Percentiles rank a stretch among this genome's conserved stretches.
Conservation (phyloP, 73 alveolate genomes). For the Durusdinium trenchii region DNA sequence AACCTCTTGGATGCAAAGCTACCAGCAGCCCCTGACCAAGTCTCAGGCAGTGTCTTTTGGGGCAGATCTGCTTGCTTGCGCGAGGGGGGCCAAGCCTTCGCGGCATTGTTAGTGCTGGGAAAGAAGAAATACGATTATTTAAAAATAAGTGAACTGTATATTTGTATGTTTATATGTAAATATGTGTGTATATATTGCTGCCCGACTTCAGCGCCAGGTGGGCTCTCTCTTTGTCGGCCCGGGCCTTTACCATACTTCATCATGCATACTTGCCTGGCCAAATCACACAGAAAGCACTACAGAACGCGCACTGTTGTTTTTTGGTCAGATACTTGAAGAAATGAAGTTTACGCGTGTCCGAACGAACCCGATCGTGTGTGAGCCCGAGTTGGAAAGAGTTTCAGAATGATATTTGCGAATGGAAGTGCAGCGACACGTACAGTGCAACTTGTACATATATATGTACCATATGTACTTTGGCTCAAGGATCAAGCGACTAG, state of each 20-base stretch:
- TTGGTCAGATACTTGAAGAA: background rate
- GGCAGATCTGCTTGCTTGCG: slow-evolving; percentile 47
- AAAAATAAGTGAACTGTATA: too few species aligned
- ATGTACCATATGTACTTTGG: too few species aligned
- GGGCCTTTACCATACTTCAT: too few species aligned
- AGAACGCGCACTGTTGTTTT: too few species aligned
- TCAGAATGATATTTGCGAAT: too few species aligned
- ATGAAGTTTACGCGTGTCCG: slow-evolving; percentile 3
- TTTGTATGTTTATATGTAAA: background rate
- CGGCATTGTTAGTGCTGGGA: background rate
- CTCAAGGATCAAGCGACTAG: too few species aligned
- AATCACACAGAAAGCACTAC: too few species aligned
- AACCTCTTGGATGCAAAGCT: too few species aligned
- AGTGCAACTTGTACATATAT: too few species aligned
- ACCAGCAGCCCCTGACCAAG: background rate
- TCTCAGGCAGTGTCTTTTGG: slow-evolving; percentile 17
- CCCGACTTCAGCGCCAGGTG: background rate
- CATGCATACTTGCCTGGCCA: too few species aligned
- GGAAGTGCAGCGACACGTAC: too few species aligned
- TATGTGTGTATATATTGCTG: background rate
- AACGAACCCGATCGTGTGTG: slow-evolving; percentile 4
- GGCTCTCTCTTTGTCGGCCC: slow-evolving; percentile 18
- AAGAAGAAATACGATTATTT: background rate
- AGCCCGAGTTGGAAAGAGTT: too few species aligned
- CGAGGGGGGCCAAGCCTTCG: background rate